These are phyloP conservation scores for Strobilomyces dryophilus DNA, from an alignment of 768 basidiomycete species.

Conservation along the genomic window DNA sequence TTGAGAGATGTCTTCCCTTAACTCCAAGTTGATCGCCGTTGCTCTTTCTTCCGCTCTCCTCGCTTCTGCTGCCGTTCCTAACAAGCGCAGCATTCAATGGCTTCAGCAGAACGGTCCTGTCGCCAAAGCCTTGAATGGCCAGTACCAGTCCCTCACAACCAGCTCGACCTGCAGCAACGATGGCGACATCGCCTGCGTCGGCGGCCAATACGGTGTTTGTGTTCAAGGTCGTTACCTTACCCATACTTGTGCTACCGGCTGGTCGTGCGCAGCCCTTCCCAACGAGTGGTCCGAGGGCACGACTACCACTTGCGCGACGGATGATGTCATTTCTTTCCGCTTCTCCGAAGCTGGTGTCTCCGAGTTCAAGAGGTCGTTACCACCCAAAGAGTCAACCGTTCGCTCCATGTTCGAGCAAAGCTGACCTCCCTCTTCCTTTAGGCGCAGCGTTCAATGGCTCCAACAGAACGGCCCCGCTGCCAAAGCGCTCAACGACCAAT, in stretches of 20 bases:
- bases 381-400: not conserved
- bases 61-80: constrained; percentile 16
- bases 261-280: constrained; percentile 23
- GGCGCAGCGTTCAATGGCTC: constrained; percentile 13
- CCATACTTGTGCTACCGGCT: constrained; percentile 8
- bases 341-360: constrained; percentile 12
- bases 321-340: constrained; percentile 7
- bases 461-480: constrained; percentile 25
- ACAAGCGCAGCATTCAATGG: constrained; percentile 15
- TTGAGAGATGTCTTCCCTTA: constrained; percentile 16
- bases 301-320: constrained; percentile 14
- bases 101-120: constrained; percentile 25
- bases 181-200: constrained; percentile 17
- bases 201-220: constrained; percentile 1
- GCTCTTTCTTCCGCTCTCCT: constrained; percentile 15
- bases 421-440: constrained; percentile 1
- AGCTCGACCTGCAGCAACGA: constrained; percentile 15
- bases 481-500: constrained; percentile 23
- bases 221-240: constrained; percentile 10
- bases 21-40: constrained; percentile 13
- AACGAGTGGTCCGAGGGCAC: constrained; percentile 22
- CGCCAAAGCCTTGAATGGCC: constrained; percentile 21
- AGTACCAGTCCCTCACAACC: constrained; percentile 13
- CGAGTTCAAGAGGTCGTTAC: constrained; percentile 10
- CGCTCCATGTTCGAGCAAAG: not conserved